Conservation (phyloP, 768 basidiomycete species). For the Boletus sp. region DNA sequence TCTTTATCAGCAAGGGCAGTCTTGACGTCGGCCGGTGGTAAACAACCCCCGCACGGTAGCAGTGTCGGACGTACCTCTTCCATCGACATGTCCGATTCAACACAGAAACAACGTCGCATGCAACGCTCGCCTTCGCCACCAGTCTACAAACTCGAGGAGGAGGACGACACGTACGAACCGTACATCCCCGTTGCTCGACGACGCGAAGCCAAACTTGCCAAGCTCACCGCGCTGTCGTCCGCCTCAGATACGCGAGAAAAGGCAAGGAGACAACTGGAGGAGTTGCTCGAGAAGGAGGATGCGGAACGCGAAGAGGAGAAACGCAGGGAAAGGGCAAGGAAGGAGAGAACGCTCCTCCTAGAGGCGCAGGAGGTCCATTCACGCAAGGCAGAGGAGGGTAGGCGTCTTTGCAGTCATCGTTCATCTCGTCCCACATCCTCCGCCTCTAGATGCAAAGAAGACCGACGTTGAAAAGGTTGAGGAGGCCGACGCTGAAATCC, state of each 20-base stretch:
- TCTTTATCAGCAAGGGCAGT: background rate
- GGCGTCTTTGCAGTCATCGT: constrained; percentile 9
- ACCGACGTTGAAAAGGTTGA: constrained; percentile 80
- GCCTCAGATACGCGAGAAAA: constrained; percentile 48
- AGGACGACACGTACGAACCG: constrained; percentile 66
- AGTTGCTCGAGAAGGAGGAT: constrained; percentile 60
- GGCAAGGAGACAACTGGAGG: constrained; percentile 49
- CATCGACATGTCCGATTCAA: constrained; percentile 26
- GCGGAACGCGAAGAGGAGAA: constrained; percentile 77
- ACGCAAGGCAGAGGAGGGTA: constrained; percentile 78
- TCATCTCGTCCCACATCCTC: constrained; percentile 14
- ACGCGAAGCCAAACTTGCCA: constrained; percentile 75
- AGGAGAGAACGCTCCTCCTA: constrained; percentile 82
- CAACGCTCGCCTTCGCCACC: constrained; percentile 59
- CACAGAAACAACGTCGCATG: constrained; percentile 49
- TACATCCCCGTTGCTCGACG: constrained; percentile 88
- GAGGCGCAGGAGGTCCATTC: constrained; percentile 96
- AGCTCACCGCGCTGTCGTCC: constrained; percentile 60
- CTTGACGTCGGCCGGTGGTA: background rate
- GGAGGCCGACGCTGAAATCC: constrained; percentile 86
- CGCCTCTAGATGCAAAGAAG: constrained; percentile 72
- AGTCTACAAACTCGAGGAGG: constrained; percentile 58
- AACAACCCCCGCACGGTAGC: background rate
- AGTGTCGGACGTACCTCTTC: background rate
- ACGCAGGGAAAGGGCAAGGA: constrained; percentile 68